Base-by-base conservation (phyloP, 2,329 filamentous ascomycete species). In the Oidium heveae region DNA sequence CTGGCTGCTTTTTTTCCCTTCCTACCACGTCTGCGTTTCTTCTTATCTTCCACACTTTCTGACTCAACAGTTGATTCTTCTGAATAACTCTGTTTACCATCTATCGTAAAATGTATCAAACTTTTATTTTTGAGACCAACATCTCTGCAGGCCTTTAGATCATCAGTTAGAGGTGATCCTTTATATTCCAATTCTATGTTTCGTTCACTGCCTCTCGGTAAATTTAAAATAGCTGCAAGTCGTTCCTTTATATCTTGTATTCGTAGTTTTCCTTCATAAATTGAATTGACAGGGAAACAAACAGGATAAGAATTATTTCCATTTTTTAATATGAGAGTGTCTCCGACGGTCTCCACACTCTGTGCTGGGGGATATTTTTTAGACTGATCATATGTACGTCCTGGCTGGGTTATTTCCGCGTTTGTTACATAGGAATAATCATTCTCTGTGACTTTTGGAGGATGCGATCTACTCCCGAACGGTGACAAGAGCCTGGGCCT, bases 381-480 rank as follows among this genome's bases (percentile, higher is more conserved):
- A 32, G 52, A 24, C 12, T 69, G 66, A 56, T 71, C 69, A 58
- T 73, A 71, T n/a, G 67, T 62, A 65, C 62, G 64, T 57, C 63
- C 66, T 28, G 66, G 66, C 18, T 39, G 34, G 57, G 76, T 72
- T 41, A 87, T 66, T 62, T 88, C 83, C 62, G 84, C 77, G 32
- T 80, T 79, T n/a, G 83, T 86, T 64, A 88, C 87, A 70, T 89
- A 88, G 64, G 78, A 82, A 66, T 80, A 89, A 68, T 88, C 84
- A 36, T 81, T 76, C 60, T 86, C 82, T 61, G 77, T 83, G 57
- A 88, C 79, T 59, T 79, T 73, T 34, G 79, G 75, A 10, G 73
- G 67, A 44, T 72, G 70, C 49, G 57, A 54, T 56, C 63, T 58
- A 41, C 62, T 62, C 53, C 63, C 61, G 56, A 65, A 66, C 7